Percentiles rank a stretch among this genome's conserved stretches.
These are phyloP conservation scores for Trichosporon faecale DNA, from an alignment of 1,284 basidiomycete genomes.

Conservation along the genomic window DNA sequence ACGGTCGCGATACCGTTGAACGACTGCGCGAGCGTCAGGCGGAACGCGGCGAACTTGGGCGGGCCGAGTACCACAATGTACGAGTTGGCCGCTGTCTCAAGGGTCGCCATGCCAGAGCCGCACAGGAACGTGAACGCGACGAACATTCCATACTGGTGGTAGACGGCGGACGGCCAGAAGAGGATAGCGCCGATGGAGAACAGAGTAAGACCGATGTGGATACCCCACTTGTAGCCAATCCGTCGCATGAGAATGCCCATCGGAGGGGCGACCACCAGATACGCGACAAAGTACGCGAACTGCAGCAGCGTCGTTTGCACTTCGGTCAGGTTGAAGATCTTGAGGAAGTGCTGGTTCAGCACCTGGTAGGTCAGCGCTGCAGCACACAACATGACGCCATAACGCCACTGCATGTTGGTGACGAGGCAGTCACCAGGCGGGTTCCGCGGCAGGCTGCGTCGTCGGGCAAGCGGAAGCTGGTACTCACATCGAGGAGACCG, in stretches of 20 bases:
- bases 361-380: slow-evolving; percentile 6
- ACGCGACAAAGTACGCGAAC: slow-evolving; percentile 38
- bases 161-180: slow-evolving; percentile 41
- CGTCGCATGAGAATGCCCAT: slow-evolving; percentile 40
- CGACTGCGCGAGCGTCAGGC: slow-evolving; percentile 37
- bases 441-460: neutral
- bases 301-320: slow-evolving; percentile 38
- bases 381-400: neutral
- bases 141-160: slow-evolving; percentile 27
- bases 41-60: slow-evolving; percentile 32
- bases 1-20: slow-evolving; percentile 45
- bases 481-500: slow-evolving; percentile 36
- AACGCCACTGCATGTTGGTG: neutral
- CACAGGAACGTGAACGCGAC: slow-evolving; percentile 40
- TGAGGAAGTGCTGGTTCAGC: slow-evolving; percentile 22
- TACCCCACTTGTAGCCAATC: slow-evolving; percentile 41
- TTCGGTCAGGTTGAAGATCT: slow-evolving; percentile 27
- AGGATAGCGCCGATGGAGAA: slow-evolving; percentile 33
- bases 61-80: slow-evolving; percentile 41
- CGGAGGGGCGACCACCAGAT: slow-evolving; percentile 33
- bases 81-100: slow-evolving; percentile 40
- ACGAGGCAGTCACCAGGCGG: neutral
- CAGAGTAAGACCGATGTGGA: slow-evolving; percentile 38
- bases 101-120: slow-evolving; percentile 37
- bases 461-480: slow-evolving; percentile 15